A percentile compares a stretch with the other conserved stretches of the same genome.
Conservation (phyloP, 805 yeast species). For the Lipomyces yamadae region DNA sequence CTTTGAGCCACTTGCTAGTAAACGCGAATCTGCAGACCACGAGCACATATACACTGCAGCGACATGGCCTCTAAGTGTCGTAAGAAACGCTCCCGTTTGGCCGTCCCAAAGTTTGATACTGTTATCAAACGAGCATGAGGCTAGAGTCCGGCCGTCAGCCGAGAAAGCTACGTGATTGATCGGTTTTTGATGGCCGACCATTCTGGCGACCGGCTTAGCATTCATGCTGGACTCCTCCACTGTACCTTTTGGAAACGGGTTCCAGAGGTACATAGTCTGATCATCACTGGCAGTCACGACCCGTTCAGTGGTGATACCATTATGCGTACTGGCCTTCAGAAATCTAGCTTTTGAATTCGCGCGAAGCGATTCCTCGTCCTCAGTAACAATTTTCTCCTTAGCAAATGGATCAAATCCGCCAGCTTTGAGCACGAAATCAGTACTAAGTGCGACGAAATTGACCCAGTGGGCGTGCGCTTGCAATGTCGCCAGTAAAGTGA, state of each 20-base stretch:
- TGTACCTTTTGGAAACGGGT: slow-evolving; percentile 57
- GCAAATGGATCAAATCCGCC: slow-evolving; percentile 77
- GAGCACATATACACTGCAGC: slow-evolving; percentile 97
- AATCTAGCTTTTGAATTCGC: slow-evolving; percentile 63
- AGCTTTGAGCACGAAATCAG: slow-evolving; percentile 82
- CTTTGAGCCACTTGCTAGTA: slow-evolving; percentile 90
- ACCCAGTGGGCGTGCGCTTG: slow-evolving; percentile 98
- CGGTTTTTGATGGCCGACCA: slow-evolving; percentile 97
- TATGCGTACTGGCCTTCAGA: slow-evolving; percentile 64
- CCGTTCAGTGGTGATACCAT: slow-evolving; percentile 66
- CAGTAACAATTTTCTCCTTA: slow-evolving; percentile 41
- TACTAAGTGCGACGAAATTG: slow-evolving; percentile 87
- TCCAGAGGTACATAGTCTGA: slow-evolving; percentile 98
- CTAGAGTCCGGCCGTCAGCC: slow-evolving; percentile 90
- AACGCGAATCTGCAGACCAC: slow-evolving; percentile 94
- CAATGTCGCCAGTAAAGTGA: slow-evolving; percentile 55
- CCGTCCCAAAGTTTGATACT: slow-evolving; percentile 98
- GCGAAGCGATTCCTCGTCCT: slow-evolving; percentile 57
- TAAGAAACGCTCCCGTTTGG: slow-evolving; percentile 81
- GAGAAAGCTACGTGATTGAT: slow-evolving; percentile 95
- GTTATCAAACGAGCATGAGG: slow-evolving; percentile 93
- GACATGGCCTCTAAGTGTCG: slow-evolving; percentile 95
- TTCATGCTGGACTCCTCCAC: slow-evolving; percentile 48
- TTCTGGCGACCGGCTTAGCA: slow-evolving; percentile 82
- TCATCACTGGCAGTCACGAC: slow-evolving; percentile 96